These are phyloP conservation scores for Pseudisothecium myosuroides DNA, from an alignment of 225 moss, liverwort and hornwort species.

Conservation along the genomic window DNA sequence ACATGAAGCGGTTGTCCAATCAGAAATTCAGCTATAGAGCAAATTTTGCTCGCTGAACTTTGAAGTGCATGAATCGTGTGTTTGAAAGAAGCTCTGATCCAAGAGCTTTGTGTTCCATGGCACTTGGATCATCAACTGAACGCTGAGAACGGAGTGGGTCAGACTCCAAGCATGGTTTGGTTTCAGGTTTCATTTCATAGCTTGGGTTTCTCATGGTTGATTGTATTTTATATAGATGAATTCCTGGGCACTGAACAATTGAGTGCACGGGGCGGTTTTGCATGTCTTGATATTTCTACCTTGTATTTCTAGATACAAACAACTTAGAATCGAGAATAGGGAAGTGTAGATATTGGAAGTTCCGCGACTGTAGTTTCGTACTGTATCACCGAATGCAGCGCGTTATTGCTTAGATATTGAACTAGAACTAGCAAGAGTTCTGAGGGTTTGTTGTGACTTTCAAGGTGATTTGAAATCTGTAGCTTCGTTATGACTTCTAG, in stretches of 20 bases:
- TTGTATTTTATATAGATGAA: background rate
- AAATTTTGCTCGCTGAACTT: background rate
- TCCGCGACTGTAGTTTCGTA: background rate
- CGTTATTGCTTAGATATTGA: background rate
- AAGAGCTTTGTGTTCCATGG: background rate
- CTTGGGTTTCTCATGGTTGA: background rate
- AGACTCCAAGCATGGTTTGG: background rate
- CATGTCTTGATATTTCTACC: background rate
- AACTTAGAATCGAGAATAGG: conserved; percentile 2
- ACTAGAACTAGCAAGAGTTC: background rate
- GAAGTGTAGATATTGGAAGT: conserved; percentile 26
- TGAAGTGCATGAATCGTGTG: background rate
- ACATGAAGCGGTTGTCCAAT: background rate
- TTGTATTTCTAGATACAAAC: conserved; percentile 12
- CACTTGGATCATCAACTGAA: background rate
- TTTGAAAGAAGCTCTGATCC: background rate
- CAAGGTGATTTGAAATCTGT: background rate
- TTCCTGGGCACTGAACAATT: background rate
- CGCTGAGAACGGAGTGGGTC: background rate
- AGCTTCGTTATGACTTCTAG: background rate
- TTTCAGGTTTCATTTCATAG: background rate
- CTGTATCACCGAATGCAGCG: background rate
- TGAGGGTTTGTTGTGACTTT: background rate
- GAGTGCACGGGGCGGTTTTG: background rate
- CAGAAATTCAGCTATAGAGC: background rate